Evolutionary conservation across 768 basidiomycete genomes (phyloP).

Genomic region (Macrocybe gigantea): DNA sequence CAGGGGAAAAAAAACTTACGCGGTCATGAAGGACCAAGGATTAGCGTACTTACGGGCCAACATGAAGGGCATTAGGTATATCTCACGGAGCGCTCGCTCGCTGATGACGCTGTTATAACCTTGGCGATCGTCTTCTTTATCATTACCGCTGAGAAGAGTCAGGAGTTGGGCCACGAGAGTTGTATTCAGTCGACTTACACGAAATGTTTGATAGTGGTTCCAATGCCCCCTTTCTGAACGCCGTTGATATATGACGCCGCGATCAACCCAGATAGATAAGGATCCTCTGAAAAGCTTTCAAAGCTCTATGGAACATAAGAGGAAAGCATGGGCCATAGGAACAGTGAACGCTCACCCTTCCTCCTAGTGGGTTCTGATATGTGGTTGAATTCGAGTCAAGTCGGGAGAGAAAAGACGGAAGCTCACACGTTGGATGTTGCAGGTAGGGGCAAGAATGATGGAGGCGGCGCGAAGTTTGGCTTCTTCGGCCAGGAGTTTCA

Average conservation of each 20-base stretch:
- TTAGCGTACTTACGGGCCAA: conserved; percentile 58
- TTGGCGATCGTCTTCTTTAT: conserved; percentile 75
- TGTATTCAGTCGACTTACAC: conserved; percentile 35
- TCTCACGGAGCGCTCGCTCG: conserved; percentile 63
- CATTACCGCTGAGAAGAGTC: conserved; percentile 48
- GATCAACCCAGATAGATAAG: conserved; percentile 63
- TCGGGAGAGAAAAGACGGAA: not conserved
- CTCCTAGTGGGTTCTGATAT: conserved; percentile 61
- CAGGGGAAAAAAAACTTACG: conserved; percentile 34
- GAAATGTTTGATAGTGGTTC: conserved; percentile 77
- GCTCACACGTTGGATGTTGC: conserved; percentile 74
- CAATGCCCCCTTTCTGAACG: conserved; percentile 71
- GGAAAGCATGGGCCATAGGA: conserved; percentile 1
- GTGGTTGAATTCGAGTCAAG: conserved; percentile 1
- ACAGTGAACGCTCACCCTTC: conserved; percentile 38
- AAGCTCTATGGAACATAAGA: conserved; percentile 41
- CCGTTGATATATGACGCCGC: conserved; percentile 73
- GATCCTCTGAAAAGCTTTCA: conserved; percentile 79
- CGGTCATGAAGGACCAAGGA: conserved; percentile 70
- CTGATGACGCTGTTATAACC: conserved; percentile 63
- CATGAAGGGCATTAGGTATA: conserved; percentile 77
- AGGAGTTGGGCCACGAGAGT: not conserved
- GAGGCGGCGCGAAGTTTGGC: conserved; percentile 67
- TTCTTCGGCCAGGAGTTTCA: conserved; percentile 63
- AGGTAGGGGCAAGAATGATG: conserved; percentile 72